A percentile compares a stretch with the other conserved stretches of the same genome.
Evolutionary conservation across 2,329 filamentous ascomycete species (phyloP).

Genomic region (Fusarium fujikuroi): DNA sequence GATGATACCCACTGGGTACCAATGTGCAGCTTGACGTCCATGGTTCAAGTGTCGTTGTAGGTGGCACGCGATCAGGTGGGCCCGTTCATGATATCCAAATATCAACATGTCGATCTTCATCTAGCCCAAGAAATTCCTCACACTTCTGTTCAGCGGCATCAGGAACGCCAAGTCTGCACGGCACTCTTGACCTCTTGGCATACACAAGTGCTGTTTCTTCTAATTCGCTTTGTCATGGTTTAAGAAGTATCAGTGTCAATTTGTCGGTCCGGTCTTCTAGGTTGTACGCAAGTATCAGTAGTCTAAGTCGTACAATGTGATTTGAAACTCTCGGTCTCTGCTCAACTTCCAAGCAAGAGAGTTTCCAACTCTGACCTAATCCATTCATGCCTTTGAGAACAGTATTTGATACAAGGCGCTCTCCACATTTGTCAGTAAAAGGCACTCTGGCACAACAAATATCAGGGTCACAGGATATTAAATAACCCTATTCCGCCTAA

Average conservation of each 20-base stretch:
- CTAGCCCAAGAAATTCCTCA: background rate
- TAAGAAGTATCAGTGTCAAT: background rate
- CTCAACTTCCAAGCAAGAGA: background rate
- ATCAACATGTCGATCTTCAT: constrained; percentile 21
- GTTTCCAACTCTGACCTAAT: background rate
- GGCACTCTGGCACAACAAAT: background rate
- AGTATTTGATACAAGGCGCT: background rate
- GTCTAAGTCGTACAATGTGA: background rate
- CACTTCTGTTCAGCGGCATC: background rate
- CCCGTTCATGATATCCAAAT: background rate
- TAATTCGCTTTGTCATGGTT: background rate
- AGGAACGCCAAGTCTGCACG: constrained; percentile 7
- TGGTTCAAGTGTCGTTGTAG: background rate
- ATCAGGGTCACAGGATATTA: background rate
- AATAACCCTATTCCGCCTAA: background rate
- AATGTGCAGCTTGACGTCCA: background rate
- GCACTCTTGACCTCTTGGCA: constrained; percentile 14
- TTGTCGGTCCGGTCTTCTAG: background rate
- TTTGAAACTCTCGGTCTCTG: background rate
- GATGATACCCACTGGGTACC: background rate
- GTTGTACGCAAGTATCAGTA: background rate
- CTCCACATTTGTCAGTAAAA: background rate
- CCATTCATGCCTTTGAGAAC: background rate
- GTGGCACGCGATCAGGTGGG: background rate
- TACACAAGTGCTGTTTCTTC: background rate